A percentile compares a stretch with the other conserved stretches of the same genome.
Conservation (phyloP, 345 rosid species). For the Gossypium sturtianum region DNA sequence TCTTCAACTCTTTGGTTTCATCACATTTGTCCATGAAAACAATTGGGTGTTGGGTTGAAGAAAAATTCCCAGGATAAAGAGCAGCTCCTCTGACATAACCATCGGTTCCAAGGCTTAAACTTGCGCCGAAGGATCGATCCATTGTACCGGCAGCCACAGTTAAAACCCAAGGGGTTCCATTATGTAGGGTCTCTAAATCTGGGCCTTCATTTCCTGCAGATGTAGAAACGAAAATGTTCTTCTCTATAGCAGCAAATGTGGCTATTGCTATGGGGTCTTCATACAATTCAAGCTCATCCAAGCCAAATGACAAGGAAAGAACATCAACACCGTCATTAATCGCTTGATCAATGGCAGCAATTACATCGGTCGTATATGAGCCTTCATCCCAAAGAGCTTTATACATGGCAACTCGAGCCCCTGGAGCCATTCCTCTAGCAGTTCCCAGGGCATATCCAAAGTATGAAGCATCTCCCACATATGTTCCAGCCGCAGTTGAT, state of each 20-base stretch:
- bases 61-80: constrained; percentile 26
- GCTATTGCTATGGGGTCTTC: constrained; percentile 50
- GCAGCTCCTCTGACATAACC: constrained; percentile 25
- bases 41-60: constrained; percentile 21
- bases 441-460: constrained; percentile 47
- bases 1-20: constrained; percentile 16
- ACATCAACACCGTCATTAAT: constrained; percentile 49
- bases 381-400: constrained; percentile 45
- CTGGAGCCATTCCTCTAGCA: constrained; percentile 39
- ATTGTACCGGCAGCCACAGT: constrained; percentile 44
- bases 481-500: constrained; percentile 43
- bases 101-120: constrained; percentile 26
- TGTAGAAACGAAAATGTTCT: constrained; percentile 43
- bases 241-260: constrained; percentile 42
- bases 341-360: constrained; percentile 53
- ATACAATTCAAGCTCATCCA: constrained; percentile 24
- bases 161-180: constrained; percentile 46
- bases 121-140: constrained; percentile 32
- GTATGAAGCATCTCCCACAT: constrained; percentile 28
- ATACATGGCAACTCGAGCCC: constrained; percentile 46
- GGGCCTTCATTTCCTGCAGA: constrained; percentile 47
- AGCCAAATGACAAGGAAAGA: constrained; percentile 41
- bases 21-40: constrained; percentile 35
- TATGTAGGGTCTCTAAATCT: constrained; percentile 20
- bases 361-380: constrained; percentile 21